These are phyloP conservation scores for Stephanodiscus triporus DNA, from an alignment of 108 stramenopile species.

Conservation along the genomic window DNA sequence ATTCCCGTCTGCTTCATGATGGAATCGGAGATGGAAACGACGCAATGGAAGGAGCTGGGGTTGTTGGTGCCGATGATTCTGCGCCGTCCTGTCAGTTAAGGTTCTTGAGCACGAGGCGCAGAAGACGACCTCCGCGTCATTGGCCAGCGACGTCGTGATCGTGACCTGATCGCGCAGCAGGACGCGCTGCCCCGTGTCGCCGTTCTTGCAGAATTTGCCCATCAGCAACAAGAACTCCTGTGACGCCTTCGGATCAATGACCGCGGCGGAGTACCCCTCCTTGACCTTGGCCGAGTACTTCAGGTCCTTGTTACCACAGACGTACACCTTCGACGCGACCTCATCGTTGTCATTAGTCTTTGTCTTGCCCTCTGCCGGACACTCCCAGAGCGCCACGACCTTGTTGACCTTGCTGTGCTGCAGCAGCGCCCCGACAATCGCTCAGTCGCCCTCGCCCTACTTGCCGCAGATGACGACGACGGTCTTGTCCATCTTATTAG, in stretches of 20 bases:
- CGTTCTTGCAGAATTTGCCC: slow-evolving; percentile 42
- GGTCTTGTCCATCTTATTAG: slow-evolving; percentile 54
- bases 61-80: slow-evolving; percentile 36
- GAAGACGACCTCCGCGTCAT: slow-evolving; percentile 34
- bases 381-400: slow-evolving; percentile 48
- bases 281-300: slow-evolving; percentile 46
- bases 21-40: slow-evolving; percentile 28
- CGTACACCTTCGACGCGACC: slow-evolving; percentile 27
- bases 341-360: slow-evolving; percentile 27
- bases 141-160: slow-evolving; percentile 51
- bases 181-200: slow-evolving; percentile 32
- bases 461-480: slow-evolving; percentile 45
- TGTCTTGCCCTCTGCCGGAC: slow-evolving; percentile 22
- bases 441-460: slow-evolving; percentile 30
- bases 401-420: slow-evolving; percentile 51
- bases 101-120: slow-evolving; percentile 31
- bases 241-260: slow-evolving; percentile 48
- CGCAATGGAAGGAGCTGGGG: slow-evolving; percentile 39
- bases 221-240: slow-evolving; percentile 19
- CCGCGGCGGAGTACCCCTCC: slow-evolving; percentile 50
- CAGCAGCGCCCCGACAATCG: slow-evolving; percentile 29
- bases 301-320: slow-evolving; percentile 36
- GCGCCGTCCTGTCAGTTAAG: slow-evolving; percentile 47
- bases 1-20: slow-evolving; percentile 50
- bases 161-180: slow-evolving; percentile 43